These are phyloP conservation scores for Phytophthora rubi DNA, from an alignment of 352 stramenopile species.

Conservation along the genomic window DNA sequence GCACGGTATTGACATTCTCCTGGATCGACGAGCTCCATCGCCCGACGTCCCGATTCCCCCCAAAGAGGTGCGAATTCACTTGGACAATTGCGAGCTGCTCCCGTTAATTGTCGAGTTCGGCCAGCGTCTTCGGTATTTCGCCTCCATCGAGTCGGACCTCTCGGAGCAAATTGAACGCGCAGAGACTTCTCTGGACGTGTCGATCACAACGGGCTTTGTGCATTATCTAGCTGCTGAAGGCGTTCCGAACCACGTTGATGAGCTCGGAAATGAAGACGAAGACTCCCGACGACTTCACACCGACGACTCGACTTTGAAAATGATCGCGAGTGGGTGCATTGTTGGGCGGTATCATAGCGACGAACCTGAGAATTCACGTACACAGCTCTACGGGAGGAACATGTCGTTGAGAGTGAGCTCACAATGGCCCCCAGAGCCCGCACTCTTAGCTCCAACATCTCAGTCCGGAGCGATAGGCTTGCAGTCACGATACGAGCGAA, in stretches of 20 bases:
- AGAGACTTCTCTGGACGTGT: conserved; percentile 48
- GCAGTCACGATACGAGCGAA: conserved; percentile 47
- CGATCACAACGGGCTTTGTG: conserved; percentile 68
- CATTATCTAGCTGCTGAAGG: conserved; percentile 67
- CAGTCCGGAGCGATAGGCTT: neutral
- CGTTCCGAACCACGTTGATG: conserved; percentile 21
- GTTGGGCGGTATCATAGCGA: conserved; percentile 58
- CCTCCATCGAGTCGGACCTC: conserved; percentile 51
- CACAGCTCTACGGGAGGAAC: conserved; percentile 72
- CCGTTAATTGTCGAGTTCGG: conserved; percentile 59
- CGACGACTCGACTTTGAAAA: conserved; percentile 40
- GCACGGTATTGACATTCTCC: conserved; percentile 51
- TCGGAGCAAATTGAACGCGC: conserved; percentile 40
- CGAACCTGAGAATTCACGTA: conserved; percentile 49
- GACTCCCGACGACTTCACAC: conserved; percentile 1
- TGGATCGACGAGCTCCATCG: conserved; percentile 45
- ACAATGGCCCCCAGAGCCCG: conserved; percentile 56
- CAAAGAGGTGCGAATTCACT: conserved; percentile 62
- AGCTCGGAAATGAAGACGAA: conserved; percentile 14
- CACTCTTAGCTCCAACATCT: neutral
- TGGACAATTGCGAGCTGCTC: conserved; percentile 64
- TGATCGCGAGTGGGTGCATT: conserved; percentile 67
- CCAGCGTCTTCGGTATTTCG: conserved; percentile 52
- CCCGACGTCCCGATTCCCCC: conserved; percentile 15
- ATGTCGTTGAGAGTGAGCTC: conserved; percentile 71